A percentile compares a stretch with the other conserved stretches of the same genome.
Conservation (phyloP, 176 grass and related monocot species). For the Avena eriantha region DNA sequence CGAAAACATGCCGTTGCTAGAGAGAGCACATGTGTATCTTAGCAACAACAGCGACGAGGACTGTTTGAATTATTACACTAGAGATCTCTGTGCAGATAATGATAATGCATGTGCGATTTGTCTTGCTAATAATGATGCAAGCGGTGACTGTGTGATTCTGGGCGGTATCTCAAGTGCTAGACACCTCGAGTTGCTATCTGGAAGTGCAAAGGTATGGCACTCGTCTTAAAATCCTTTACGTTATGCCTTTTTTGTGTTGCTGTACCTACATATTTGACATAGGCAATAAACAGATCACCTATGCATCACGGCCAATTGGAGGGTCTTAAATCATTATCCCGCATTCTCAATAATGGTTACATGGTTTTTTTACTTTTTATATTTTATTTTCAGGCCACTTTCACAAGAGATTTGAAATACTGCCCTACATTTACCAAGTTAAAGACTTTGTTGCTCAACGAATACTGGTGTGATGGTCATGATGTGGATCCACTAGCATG, state of each 20-base stretch:
- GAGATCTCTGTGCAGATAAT: too few relatives aligned
- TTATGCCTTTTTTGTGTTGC: too few relatives aligned
- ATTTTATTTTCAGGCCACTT: constrained; percentile 1
- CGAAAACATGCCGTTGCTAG: too few relatives aligned
- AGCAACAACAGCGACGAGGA: not conserved
- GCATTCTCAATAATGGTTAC: not conserved
- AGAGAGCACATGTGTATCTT: not conserved
- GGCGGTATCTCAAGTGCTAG: constrained; percentile 10
- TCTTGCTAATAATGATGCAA: not conserved
- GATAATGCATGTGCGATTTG: not conserved
- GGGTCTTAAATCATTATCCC: not conserved
- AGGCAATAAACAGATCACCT: not conserved
- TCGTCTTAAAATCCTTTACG: too few relatives aligned
- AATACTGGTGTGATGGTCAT: not conserved
- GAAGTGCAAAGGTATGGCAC: too few relatives aligned
- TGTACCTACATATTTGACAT: not conserved
- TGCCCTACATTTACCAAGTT: constrained; percentile 33
- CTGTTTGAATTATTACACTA: not conserved
- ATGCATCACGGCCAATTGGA: not conserved
- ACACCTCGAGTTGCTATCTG: not conserved
- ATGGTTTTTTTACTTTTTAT: not conserved
- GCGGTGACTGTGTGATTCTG: not conserved
- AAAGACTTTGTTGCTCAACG: constrained; percentile 15
- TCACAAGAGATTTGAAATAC: constrained; percentile 8
- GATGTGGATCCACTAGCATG: not conserved